Evolutionary conservation across 2,329 filamentous ascomycete species (phyloP).

Genomic region (Fusarium camptoceras): DNA sequence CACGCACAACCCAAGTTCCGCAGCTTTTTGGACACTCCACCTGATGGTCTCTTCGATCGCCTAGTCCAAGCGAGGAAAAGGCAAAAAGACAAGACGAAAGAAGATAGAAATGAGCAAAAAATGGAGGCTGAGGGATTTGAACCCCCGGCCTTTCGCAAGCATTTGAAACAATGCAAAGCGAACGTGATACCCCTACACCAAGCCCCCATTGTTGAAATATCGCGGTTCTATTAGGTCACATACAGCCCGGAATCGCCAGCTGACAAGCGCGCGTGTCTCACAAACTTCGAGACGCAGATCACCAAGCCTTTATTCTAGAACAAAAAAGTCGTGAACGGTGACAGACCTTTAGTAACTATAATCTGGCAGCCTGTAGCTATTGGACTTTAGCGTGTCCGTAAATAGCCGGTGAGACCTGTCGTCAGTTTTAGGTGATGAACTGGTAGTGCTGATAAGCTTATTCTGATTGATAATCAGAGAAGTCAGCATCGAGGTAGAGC

Average conservation of each 20-base stretch:
- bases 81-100: background rate
- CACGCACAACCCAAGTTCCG: no score
- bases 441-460: background rate
- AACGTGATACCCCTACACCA: constrained; percentile 24
- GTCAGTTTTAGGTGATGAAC: background rate
- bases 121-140: constrained; percentile 24
- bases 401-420: background rate
- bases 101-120: background rate
- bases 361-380: no score
- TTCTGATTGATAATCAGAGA: background rate
- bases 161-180: constrained; percentile 21
- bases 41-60: no score
- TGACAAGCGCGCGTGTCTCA: background rate
- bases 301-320: background rate
- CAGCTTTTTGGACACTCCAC: no score
- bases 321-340: background rate
- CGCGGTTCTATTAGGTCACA: rapidly evolving
- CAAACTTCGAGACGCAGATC: no score
- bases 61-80: background rate
- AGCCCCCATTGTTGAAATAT: background rate
- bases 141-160: constrained; percentile 22
- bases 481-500: background rate
- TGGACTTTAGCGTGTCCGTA: background rate
- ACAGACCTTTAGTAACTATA: no score
- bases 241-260: rapidly evolving